Evolutionary conservation across 1,284 basidiomycete species (phyloP).

Genomic region (Cutaneotrichosporon cavernicola): DNA sequence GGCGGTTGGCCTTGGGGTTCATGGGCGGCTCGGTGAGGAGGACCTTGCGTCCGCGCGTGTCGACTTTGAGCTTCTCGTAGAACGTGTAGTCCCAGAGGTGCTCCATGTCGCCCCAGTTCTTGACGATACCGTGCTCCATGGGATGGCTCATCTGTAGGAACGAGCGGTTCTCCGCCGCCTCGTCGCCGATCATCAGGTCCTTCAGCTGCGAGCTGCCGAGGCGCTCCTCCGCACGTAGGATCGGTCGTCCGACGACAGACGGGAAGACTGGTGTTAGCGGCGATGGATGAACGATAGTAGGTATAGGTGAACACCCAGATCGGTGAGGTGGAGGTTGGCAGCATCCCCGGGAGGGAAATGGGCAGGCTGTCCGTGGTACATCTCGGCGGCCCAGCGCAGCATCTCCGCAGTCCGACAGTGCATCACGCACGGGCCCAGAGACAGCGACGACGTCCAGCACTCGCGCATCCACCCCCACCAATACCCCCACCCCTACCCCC

Average conservation of each 20-base stretch:
- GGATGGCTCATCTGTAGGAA: conserved; percentile 96
- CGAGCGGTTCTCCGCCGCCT: conserved; percentile 89
- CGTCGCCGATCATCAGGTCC: conserved; percentile 97
- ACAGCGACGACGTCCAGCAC: not conserved
- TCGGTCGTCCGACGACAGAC: conserved; percentile 93
- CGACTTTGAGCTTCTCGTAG: conserved; percentile 86
- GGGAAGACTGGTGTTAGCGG: conserved; percentile 72
- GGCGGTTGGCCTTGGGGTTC: conserved; percentile 93
- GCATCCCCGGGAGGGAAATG: not conserved
- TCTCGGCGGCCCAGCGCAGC: not conserved
- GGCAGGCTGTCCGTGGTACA: not conserved
- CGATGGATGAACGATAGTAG: not conserved
- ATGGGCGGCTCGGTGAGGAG: conserved; percentile 98
- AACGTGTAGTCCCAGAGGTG: conserved; percentile 99
- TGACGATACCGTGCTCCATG: conserved; percentile 98
- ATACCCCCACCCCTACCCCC: no score
- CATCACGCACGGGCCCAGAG: not conserved
- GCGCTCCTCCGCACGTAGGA: conserved; percentile 95
- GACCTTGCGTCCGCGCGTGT: conserved; percentile 84
- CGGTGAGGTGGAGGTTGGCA: not conserved
- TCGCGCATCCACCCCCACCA: no score
- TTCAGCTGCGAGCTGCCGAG: conserved; percentile 78
- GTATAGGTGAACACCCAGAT: not conserved
- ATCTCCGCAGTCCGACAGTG: not conserved
- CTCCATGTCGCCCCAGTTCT: conserved; percentile 99